These are phyloP conservation scores for Fusarium sp. DNA, from an alignment of 2,329 filamentous ascomycete genomes.

Conservation along the genomic window DNA sequence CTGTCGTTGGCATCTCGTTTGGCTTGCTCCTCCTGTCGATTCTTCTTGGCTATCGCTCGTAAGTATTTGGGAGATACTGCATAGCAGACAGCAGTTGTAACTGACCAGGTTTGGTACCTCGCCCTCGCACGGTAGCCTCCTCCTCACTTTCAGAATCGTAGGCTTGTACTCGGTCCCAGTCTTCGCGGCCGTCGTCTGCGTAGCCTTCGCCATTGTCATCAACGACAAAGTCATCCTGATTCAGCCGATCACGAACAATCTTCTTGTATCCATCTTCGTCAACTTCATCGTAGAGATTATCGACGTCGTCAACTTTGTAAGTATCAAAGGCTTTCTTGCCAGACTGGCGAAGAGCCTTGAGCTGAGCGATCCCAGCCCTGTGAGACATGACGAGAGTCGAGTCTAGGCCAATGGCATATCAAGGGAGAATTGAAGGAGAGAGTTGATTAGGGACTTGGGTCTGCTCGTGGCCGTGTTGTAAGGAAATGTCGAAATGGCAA, in stretches of 20 bases:
- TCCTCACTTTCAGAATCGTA: slow-evolving; percentile 78
- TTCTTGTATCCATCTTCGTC: slow-evolving; percentile 98
- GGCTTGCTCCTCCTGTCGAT: slow-evolving; percentile 85
- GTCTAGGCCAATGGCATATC: slow-evolving; percentile 38
- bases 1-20: slow-evolving; percentile 88
- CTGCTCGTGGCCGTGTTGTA: slow-evolving; percentile 11
- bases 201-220: slow-evolving; percentile 98
- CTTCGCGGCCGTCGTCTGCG: slow-evolving; percentile 93
- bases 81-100: not conserved
- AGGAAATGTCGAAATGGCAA: slow-evolving; percentile 1
- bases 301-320: slow-evolving; percentile 86
- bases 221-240: slow-evolving; percentile 97
- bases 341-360: slow-evolving; percentile 82
- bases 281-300: slow-evolving; percentile 91
- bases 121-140: slow-evolving; percentile 53
- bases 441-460: not conserved
- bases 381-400: slow-evolving; percentile 48
- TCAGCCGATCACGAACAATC: slow-evolving; percentile 85
- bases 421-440: slow-evolving; percentile 3
- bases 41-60: slow-evolving; percentile 74
- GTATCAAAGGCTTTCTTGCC: slow-evolving; percentile 91
- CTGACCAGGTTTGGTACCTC: slow-evolving; percentile 62
- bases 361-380: slow-evolving; percentile 73
- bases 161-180: slow-evolving; percentile 80
- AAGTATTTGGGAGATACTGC: not conserved